Percentiles rank a stretch among this genome's conserved stretches.
phyloP scores from a whole-genome alignment of 257 asterid species.

The Anisodus acutangulus region DNA sequence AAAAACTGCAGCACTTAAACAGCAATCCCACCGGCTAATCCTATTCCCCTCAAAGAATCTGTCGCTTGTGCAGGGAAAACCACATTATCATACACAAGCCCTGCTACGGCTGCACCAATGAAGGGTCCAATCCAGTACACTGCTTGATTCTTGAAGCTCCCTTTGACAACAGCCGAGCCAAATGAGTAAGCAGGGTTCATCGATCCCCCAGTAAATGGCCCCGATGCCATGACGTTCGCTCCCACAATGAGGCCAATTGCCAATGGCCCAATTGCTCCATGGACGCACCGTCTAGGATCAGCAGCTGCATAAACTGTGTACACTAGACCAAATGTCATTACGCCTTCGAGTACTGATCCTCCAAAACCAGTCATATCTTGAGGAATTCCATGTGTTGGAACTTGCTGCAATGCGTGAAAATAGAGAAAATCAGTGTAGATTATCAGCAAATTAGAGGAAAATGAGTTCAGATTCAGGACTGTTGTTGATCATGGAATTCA shows the following conservation, averaged over 20 bases:
- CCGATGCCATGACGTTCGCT: conserved; percentile 77
- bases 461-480: background rate
- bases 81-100: conserved; percentile 67
- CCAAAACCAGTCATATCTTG: conserved; percentile 88
- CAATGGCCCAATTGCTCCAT: conserved; percentile 69
- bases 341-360: conserved; percentile 70
- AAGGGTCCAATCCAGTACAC: conserved; percentile 89
- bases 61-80: conserved; percentile 54
- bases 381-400: conserved; percentile 61
- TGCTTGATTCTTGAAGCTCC: conserved; percentile 77
- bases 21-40: conserved; percentile 46
- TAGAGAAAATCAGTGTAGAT: too few relatives aligned
- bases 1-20: conserved; percentile 15
- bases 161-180: conserved; percentile 67
- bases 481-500: too few relatives aligned
- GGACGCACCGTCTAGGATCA: conserved; percentile 58
- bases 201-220: conserved; percentile 85
- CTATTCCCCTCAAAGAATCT: conserved; percentile 43
- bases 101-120: conserved; percentile 74
- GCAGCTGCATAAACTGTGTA: conserved; percentile 71
- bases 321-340: conserved; percentile 75
- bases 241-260: conserved; percentile 67
- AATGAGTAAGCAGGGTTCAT: conserved; percentile 85
- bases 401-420: conserved; percentile 39
- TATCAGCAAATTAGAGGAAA: background rate